Evolutionary conservation across 73 alveolate species (phyloP).

Genomic region (Tetrahymena elliotti): DNA sequence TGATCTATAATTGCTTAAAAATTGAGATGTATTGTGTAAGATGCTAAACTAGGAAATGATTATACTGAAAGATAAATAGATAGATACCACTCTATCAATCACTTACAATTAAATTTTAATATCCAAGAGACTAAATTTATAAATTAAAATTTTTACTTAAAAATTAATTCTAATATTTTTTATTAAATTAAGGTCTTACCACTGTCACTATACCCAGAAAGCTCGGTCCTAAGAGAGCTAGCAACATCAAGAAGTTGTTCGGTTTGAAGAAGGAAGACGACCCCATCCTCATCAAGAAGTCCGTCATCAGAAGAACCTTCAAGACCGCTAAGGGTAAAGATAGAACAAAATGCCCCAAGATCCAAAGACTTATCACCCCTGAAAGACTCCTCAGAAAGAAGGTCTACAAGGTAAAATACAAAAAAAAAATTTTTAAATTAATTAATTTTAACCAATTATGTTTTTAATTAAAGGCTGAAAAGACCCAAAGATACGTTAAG

Average conservation of each 20-base stretch:
- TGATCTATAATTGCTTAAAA: neutral
- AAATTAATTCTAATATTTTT: no score
- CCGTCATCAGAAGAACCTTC: slow-evolving; percentile 65
- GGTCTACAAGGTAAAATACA: slow-evolving; percentile 33
- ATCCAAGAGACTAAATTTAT: neutral
- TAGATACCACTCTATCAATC: neutral
- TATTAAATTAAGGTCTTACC: slow-evolving; percentile 54
- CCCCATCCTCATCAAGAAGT: slow-evolving; percentile 51
- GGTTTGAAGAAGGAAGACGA: slow-evolving; percentile 77
- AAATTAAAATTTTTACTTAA: neutral
- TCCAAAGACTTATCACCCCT: slow-evolving; percentile 79
- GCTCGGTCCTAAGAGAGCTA: slow-evolving; percentile 96
- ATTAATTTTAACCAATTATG: neutral
- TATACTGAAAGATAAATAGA: neutral
- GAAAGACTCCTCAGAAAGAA: slow-evolving; percentile 78
- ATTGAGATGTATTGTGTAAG: no score
- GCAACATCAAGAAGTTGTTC: slow-evolving; percentile 72
- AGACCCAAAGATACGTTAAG: slow-evolving; percentile 20
- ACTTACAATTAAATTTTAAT: neutral
- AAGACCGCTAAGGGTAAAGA: slow-evolving; percentile 52
- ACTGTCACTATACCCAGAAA: slow-evolving; percentile 79
- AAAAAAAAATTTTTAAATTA: neutral
- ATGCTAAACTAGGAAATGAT: neutral
- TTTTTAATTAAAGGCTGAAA: neutral
- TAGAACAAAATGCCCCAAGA: slow-evolving; percentile 54